A percentile compares a stretch with the other conserved stretches of the same genome.
phyloP scores from a whole-genome alignment of 2,329 filamentous ascomycete species.

The Diaporthe velutina region DNA sequence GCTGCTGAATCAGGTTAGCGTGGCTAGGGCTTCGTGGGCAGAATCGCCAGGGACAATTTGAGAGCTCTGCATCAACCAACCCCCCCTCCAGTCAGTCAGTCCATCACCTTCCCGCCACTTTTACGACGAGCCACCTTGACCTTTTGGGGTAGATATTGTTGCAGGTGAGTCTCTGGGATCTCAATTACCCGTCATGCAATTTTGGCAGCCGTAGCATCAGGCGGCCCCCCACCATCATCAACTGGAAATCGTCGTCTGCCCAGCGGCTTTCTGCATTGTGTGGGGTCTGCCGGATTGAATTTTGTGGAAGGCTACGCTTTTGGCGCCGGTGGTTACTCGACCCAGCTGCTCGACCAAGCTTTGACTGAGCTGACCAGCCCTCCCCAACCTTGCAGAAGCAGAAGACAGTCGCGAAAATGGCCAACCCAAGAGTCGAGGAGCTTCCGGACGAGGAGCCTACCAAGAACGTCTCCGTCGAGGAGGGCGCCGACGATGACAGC shows the following conservation, averaged over 20 bases:
- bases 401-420: slow-evolving; percentile 73
- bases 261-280: slow-evolving; percentile 36
- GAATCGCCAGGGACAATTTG: slow-evolving; percentile 35
- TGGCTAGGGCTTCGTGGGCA: slow-evolving; percentile 40
- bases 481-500: slow-evolving; percentile 78
- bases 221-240: not conserved
- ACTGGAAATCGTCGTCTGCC: slow-evolving; percentile 20
- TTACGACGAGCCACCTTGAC: slow-evolving; percentile 26
- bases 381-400: slow-evolving; percentile 40
- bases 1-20: slow-evolving; percentile 58
- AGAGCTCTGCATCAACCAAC: slow-evolving; percentile 37
- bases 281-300: slow-evolving; percentile 35
- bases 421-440: slow-evolving; percentile 98
- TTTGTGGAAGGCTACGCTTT: slow-evolving; percentile 38
- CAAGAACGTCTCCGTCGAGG: slow-evolving; percentile 86
- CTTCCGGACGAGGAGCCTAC: slow-evolving; percentile 90
- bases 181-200: not conserved
- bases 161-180: slow-evolving; percentile 33
- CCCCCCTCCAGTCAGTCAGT: slow-evolving; percentile 27
- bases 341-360: slow-evolving; percentile 31
- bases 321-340: slow-evolving; percentile 21
- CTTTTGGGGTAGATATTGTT: slow-evolving; percentile 29
- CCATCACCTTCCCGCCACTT: slow-evolving; percentile 33
- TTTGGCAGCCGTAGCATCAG: slow-evolving; percentile 11
- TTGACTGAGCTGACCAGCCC: slow-evolving; percentile 44